phyloP scores from a whole-genome alignment of 2,329 filamentous ascomycete genomes.

The Diaporthe ilicicola region DNA sequence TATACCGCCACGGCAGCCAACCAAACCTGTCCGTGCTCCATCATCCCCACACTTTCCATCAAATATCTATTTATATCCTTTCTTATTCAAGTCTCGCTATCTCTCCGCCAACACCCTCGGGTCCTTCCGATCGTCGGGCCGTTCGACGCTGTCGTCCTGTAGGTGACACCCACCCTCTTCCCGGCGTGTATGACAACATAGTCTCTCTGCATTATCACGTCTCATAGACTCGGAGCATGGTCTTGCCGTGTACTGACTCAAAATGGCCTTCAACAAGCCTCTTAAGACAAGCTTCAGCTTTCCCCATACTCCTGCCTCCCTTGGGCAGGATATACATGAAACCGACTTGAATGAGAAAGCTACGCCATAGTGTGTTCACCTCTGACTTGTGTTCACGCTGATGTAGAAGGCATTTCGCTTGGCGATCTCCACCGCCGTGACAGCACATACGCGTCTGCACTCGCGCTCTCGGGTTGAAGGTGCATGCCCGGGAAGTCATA shows the following conservation, averaged over 20 bases:
- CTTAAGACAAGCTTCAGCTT: background rate
- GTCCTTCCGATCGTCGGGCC: background rate
- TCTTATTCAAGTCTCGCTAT: background rate
- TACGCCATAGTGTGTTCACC: background rate
- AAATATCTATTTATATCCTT: background rate
- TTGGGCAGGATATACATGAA: background rate
- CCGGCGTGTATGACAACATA: background rate
- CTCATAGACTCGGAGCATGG: background rate
- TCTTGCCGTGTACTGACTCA: background rate
- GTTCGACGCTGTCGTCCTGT: background rate
- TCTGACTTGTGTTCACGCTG: background rate
- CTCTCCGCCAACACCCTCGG: background rate
- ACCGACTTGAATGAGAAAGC: background rate
- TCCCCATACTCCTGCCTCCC: background rate
- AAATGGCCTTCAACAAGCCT: background rate
- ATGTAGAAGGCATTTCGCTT: background rate
- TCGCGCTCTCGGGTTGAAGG: background rate
- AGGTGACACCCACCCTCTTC: background rate
- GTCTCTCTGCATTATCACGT: background rate
- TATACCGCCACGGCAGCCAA: too few species aligned
- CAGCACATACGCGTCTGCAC: too few species aligned
- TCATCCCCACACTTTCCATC: background rate
- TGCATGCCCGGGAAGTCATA: background rate
- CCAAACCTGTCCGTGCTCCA: too few species aligned
- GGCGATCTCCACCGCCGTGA: too few species aligned